phyloP scores from a whole-genome alignment of 495 filamentous ascomycete genomes.

The Hapsidospora chrysogenum region DNA sequence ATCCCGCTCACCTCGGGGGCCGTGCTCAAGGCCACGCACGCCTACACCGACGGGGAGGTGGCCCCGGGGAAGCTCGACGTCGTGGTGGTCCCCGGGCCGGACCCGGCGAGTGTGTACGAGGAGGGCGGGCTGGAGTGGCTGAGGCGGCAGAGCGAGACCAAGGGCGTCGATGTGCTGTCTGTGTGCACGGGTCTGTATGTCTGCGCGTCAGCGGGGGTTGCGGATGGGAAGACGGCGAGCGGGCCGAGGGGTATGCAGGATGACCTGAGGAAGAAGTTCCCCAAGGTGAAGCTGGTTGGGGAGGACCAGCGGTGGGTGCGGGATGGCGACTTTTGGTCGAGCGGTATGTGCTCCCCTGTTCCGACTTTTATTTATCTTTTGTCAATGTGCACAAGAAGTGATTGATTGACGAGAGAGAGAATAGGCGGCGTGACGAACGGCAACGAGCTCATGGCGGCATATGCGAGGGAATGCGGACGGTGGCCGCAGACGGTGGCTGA shows the following conservation, averaged over 20 bases:
- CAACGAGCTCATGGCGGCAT: slow-evolving; percentile 41
- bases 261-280: slow-evolving; percentile 24
- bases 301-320: slow-evolving; percentile 28
- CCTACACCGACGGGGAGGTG: slow-evolving; percentile 23
- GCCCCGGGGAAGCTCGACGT: slow-evolving; percentile 34
- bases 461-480: slow-evolving; percentile 21
- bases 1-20: slow-evolving; percentile 19
- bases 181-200: slow-evolving; percentile 37
- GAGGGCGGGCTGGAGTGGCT: slow-evolving; percentile 27
- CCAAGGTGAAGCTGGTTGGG: slow-evolving; percentile 26
- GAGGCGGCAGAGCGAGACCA: slow-evolving; percentile 16
- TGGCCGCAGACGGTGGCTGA: slow-evolving; percentile 32
- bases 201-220: slow-evolving; percentile 31
- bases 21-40: slow-evolving; percentile 19
- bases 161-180: slow-evolving; percentile 28
- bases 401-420: no score
- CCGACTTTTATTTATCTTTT: no score
- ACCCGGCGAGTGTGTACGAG: slow-evolving; percentile 18
- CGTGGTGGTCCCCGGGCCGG: slow-evolving; percentile 33
- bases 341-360: slow-evolving; percentile 26
- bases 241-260: slow-evolving; percentile 34
- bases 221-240: slow-evolving; percentile 28
- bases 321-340: slow-evolving; percentile 45
- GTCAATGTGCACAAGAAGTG: no score
- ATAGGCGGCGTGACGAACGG: slow-evolving; percentile 46